Base-by-base conservation (phyloP, 495 filamentous ascomycete species). In the Choiromyces venosus region DNA sequence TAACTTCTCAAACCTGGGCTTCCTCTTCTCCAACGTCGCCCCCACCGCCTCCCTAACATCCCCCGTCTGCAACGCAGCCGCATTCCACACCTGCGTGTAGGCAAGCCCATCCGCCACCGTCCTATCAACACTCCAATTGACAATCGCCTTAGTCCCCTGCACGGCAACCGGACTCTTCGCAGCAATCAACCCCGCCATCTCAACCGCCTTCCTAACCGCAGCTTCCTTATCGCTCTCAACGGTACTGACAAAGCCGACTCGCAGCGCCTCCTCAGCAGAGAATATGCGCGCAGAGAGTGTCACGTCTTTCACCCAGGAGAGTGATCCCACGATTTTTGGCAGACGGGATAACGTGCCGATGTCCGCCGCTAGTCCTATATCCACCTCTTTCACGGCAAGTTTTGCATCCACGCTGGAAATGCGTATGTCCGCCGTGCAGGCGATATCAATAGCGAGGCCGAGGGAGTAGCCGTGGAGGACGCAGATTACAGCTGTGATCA, bases 341-440 rank as follows among this genome's bases (percentile, higher is more conserved):
- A 99, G 84, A 3, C 95, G 90, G 33, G 86, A 88, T 52, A 99
- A 83, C 1, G 93, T 97, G 21, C 95, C 95, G 66, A 98, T 89
- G 82, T 99, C 95, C 21, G 95, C 95, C 18, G 95, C 95, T 37
- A 99, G 82, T 0, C 95, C 95, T 44, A 98, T 96, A 80, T 97
- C 95, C 19, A 97, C 93, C 84, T 98, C 96, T 80, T 97, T 97
- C 35, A 98, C 93, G 0, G 89, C 85, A 76, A 97, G 92, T 36
- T 84, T 85, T 1, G 89, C 85, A 67, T 89, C 86, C 19, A 83
- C 79, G 0, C 89, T 85, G 77, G 88, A 91, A 72, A 98, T 83
- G 18, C 95, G 89, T 69, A 99, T 86, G 80, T 98, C 95, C 66
- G 90, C 88, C 68, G 91, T 89, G 61, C 88, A 88, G 66, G 89